Base-by-base conservation (phyloP, 768 basidiomycete genomes). In the Ephemerocybe angulata region DNA sequence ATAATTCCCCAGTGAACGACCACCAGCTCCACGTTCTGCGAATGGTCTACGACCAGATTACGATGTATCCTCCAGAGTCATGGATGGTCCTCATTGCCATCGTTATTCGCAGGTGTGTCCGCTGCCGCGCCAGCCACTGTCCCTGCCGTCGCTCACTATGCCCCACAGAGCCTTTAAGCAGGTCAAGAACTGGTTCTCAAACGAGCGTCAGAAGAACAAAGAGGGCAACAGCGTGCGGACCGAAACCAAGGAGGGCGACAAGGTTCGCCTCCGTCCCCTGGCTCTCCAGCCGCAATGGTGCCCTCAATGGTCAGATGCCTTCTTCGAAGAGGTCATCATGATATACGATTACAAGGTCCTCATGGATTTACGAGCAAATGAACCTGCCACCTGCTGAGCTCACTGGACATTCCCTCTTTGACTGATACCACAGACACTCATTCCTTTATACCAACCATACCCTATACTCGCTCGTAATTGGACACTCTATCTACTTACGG, bases 111-210 rank as follows among this genome's bases (percentile, higher is more conserved):
- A 72, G 82, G 83, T 83, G 51, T 60, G 71, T 62, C 30, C 31
- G 19, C 29, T 22, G 30, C 44, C 33, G 40, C 46, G 54, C 50
- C 29, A 7, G n/a, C 10, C 42, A 53, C 35, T 46, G 27, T 37
- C 31, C 40, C 46, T 25, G 37, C 54, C 47, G 50, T 54, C 46
- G 57, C 47, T 31, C 49, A 27, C 33, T 17, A 35, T 41, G 38
- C 22, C 35, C 35, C 48, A 46, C 63, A 83, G 82, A 59, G 76
- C 82, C 46, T 81, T 80, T 62, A 78, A 77, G 61, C 83, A 84
- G 66, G 77, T 85, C 52, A 83, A 81, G 68, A 84, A 84, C 58
- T 85, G 84, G 83, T 86, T 86, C 56, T 82, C 82, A 4, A 86
- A 86, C 65, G 77, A 83, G 67, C 76, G 84, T 40, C 84, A 76